These are phyloP conservation scores for Arthrobotrys pseudoclavata DNA, from an alignment of 2,329 filamentous ascomycete species.

Conservation along the genomic window DNA sequence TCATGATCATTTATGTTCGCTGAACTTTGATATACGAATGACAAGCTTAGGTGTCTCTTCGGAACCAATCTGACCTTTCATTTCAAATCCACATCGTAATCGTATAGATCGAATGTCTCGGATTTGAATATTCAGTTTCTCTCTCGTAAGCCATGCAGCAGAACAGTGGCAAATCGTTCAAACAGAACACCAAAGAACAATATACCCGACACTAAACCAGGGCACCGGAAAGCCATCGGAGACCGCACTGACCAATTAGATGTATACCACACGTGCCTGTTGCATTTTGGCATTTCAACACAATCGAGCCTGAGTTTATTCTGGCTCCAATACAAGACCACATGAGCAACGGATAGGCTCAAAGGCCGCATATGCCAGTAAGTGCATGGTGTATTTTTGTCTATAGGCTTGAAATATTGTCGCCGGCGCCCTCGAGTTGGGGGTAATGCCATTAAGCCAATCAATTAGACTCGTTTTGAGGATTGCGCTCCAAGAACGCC, in stretches of 20 bases:
- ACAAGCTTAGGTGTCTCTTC: slow-evolving; percentile 20
- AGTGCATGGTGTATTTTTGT: background rate
- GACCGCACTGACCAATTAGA: slow-evolving; percentile 12
- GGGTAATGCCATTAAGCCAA: background rate
- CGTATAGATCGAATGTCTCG: slow-evolving; percentile 10
- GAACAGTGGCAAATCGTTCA: slow-evolving; percentile 25
- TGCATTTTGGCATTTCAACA: slow-evolving; percentile 25
- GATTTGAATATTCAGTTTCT: background rate
- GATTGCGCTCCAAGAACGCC: slow-evolving; percentile 1
- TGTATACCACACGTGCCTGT: background rate
- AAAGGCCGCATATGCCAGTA: background rate
- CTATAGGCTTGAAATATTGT: background rate
- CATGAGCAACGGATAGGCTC: background rate
- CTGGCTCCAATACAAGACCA: background rate
- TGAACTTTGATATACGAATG: slow-evolving; percentile 8
- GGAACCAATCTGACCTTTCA: slow-evolving; percentile 15
- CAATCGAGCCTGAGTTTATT: background rate
- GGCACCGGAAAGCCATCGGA: slow-evolving; percentile 21
- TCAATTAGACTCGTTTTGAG: background rate
- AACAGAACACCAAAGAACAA: slow-evolving; percentile 18
- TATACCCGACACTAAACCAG: slow-evolving; percentile 8
- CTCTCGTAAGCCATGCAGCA: slow-evolving; percentile 32
- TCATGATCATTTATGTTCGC: slow-evolving; percentile 1
- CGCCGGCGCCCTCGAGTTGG: background rate
- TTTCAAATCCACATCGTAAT: slow-evolving; percentile 14